phyloP scores from a whole-genome alignment of 164 flowering plant genomes.

The Liriodendron chinense region DNA sequence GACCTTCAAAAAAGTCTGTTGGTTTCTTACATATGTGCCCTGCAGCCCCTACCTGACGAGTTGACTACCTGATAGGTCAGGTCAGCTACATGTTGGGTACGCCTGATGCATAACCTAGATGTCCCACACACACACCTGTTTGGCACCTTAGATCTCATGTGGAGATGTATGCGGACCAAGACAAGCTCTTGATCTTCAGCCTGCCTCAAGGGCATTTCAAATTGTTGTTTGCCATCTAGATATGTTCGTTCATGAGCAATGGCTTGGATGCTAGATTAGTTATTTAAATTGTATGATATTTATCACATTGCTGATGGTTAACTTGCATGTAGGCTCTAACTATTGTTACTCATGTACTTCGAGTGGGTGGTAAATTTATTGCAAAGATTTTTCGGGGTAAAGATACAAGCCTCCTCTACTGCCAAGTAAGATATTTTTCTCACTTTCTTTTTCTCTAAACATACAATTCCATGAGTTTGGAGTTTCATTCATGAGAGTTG shows the following conservation, averaged over 20 bases:
- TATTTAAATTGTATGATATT: too few species aligned
- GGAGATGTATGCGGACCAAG: not conserved
- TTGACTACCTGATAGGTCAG: not conserved
- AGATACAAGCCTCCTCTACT: constrained; percentile 94
- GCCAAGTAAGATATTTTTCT: constrained; percentile 53
- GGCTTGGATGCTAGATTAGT: not conserved
- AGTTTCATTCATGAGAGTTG: not conserved
- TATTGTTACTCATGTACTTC: constrained; percentile 90
- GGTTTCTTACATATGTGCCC: too few species aligned
- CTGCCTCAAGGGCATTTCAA: not conserved
- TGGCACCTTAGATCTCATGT: not conserved
- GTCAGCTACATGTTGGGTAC: not conserved
- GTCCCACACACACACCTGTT: not conserved
- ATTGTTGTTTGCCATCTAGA: not conserved
- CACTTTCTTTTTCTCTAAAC: not conserved
- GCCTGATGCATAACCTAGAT: not conserved
- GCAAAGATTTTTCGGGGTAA: constrained; percentile 97
- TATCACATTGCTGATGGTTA: not conserved
- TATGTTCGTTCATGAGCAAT: not conserved
- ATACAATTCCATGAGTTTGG: not conserved
- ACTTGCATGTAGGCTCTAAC: constrained; percentile 71
- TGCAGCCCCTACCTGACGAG: too few species aligned
- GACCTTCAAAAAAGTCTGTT: too few species aligned
- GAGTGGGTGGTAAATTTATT: constrained; percentile 89
- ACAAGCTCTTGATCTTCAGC: not conserved